Evolutionary conservation across 768 basidiomycete species (phyloP), one percentile per base, ranked within the genome.

Genomic region (Saitozyma sp.): DNA sequence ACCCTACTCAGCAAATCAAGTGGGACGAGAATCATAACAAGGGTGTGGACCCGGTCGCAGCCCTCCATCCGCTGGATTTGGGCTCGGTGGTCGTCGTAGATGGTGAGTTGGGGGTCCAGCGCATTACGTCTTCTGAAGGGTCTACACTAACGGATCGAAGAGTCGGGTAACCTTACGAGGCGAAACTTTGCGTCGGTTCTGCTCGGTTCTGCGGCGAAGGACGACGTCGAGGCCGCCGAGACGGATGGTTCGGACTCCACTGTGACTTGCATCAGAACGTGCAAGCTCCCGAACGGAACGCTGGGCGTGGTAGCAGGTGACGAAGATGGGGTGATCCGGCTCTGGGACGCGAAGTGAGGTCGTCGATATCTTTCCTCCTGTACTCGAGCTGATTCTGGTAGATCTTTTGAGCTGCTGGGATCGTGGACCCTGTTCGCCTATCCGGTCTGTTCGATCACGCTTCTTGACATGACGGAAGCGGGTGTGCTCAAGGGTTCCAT

Each of bases 341-440:
- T 80, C 10, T 78, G 78, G 78, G 55, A 62, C 3, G 69, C 65
- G 1, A 55, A 68, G 77, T 78, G 40, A 59, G 71, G 66, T 48
- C 3, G 19, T 8, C 19, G 9, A 50, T n/a, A 40, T 48, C 7
- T 39, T 19, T 54, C 56, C 38, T 39, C 41, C n/a, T 54, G n/a
- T 17, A 14, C 11, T 14, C 1, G 39, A 9, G 56, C 62, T 63
- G 56, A 67, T 51, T 20, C 4, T 46, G 40, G 13, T 46, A 69
- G 70, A 19, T 56, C 64, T 11, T 83, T 91, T 60, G 83, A 85
- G 58, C 80, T 89, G 6, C 83, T 85, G 56, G 89, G 87, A 2
- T 83, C 85, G 0, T 93, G 90, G 86, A 86, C 85, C 0, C 74
- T 89, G 9, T 93, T 94, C 75, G 84, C 84, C 4, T 83, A 85